These are phyloP conservation scores for Lojkania enalia DNA, from an alignment of 2,329 filamentous ascomycete species.

Conservation along the genomic window DNA sequence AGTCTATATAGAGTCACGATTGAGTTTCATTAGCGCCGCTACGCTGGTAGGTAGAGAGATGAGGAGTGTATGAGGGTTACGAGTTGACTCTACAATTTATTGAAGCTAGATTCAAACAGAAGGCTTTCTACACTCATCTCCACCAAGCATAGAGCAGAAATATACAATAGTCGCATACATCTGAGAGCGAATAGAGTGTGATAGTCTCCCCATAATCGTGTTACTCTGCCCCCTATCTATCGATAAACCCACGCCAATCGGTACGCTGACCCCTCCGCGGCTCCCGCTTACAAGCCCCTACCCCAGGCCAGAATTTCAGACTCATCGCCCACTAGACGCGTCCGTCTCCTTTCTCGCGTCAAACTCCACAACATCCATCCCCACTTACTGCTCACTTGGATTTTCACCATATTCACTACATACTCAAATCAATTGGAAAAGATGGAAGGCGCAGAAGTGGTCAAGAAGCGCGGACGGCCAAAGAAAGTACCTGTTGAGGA, in stretches of 20 bases:
- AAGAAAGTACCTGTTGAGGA: constrained; percentile 38
- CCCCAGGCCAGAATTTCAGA: constrained; percentile 11
- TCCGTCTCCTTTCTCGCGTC: constrained; percentile 11
- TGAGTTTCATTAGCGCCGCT: too few relatives aligned
- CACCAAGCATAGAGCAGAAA: too few relatives aligned
- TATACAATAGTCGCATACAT: too few relatives aligned
- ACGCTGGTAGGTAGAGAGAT: too few relatives aligned
- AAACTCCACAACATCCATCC: background rate
- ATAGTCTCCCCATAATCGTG: too few relatives aligned
- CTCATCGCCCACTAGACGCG: constrained; percentile 11
- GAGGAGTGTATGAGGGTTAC: too few relatives aligned
- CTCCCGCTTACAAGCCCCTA: background rate
- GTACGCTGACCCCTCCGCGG: constrained; percentile 1
- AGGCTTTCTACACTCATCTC: too few relatives aligned
- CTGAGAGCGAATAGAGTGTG: too few relatives aligned
- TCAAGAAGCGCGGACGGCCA: constrained; percentile 37
- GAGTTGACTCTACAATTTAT: too few relatives aligned
- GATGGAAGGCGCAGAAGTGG: constrained; percentile 10
- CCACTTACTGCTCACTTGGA: too few relatives aligned
- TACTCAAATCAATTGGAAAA: background rate
- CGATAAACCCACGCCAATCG: background rate
- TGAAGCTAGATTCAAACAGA: too few relatives aligned
- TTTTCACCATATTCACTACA: constrained; percentile 1
- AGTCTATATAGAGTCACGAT: too few relatives aligned
- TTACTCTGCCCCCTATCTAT: constrained; percentile 1